These are phyloP conservation scores for Lactifluus echinatus DNA, from an alignment of 768 basidiomycete species.

Conservation along the genomic window DNA sequence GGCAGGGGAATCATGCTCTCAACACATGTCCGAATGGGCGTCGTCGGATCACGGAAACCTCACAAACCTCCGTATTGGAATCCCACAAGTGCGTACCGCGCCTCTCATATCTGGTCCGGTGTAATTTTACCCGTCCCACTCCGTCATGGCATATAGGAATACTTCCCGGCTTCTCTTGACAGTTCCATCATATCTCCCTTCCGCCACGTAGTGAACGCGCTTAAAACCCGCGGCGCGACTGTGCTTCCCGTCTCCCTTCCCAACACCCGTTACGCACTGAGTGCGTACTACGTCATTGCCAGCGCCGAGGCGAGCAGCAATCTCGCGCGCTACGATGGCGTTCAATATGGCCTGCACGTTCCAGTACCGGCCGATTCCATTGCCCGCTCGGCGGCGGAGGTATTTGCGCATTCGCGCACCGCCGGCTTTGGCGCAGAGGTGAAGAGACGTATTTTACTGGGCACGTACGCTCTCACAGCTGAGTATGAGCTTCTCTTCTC, in stretches of 20 bases:
- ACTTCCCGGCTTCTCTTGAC: conserved; percentile 66
- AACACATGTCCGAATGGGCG: conserved; percentile 4
- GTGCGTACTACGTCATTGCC: conserved; percentile 94
- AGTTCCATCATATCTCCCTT: conserved; percentile 36
- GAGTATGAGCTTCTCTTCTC: conserved; percentile 49
- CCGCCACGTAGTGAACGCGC: conserved; percentile 35
- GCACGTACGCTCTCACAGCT: conserved; percentile 85
- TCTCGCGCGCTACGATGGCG: conserved; percentile 81
- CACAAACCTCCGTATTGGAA: conserved; percentile 56
- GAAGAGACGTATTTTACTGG: conserved; percentile 76
- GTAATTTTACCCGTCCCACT: not conserved
- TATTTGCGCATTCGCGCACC: conserved; percentile 62
- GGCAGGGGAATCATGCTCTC: conserved; percentile 24
- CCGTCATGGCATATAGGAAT: conserved; percentile 41
- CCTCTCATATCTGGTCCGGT: not conserved
- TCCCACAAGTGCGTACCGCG: conserved; percentile 51
- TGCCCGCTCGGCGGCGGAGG: conserved; percentile 39
- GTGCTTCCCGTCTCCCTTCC: conserved; percentile 71
- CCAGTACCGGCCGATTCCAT: conserved; percentile 36
- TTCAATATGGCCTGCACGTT: conserved; percentile 63
- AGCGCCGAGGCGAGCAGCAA: conserved; percentile 92
- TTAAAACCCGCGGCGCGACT: conserved; percentile 50
- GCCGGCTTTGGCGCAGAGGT: conserved; percentile 78
- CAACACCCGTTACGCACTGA: conserved; percentile 59
- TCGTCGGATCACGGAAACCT: conserved; percentile 24